phyloP scores from a whole-genome alignment of 2,329 filamentous ascomycete genomes.

The Alternaria panax region DNA sequence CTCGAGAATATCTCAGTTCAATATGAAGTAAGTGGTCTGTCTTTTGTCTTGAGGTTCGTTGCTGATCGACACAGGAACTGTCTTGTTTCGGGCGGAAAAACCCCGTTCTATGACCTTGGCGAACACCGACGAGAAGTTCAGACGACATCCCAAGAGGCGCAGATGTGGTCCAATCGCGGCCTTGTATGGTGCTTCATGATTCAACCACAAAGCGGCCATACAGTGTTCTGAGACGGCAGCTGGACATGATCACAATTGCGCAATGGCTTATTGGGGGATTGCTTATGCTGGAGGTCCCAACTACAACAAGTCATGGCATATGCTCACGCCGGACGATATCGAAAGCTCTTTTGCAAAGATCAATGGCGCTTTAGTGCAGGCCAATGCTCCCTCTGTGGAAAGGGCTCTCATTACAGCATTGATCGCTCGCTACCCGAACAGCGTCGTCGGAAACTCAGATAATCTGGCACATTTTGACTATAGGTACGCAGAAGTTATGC shows the following conservation, averaged over 20 bases:
- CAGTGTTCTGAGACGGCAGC: conserved; percentile 67
- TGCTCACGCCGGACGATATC: conserved; percentile 62
- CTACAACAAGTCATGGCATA: conserved; percentile 76
- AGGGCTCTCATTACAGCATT: not conserved
- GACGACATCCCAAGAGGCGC: conserved; percentile 26
- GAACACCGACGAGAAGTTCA: not conserved
- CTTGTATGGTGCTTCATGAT: conserved; percentile 73
- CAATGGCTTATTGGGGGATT: conserved; percentile 59
- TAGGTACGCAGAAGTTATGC: conserved; percentile 67
- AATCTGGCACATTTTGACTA: conserved; percentile 47
- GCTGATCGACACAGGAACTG: not conserved
- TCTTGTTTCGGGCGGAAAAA: not conserved
- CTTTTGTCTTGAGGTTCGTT: not conserved
- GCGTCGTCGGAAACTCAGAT: not conserved
- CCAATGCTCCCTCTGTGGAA: not conserved
- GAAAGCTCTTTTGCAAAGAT: conserved; percentile 63
- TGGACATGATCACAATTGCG: conserved; percentile 58
- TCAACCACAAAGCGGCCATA: conserved; percentile 74
- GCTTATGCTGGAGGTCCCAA: conserved; percentile 75
- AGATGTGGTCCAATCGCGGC: conserved; percentile 72
- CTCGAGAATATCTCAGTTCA: too few species aligned
- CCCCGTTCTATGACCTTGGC: not conserved
- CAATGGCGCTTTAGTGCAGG: conserved; percentile 44
- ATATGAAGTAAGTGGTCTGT: not conserved
- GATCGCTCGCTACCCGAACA: not conserved